A percentile compares a stretch with the other conserved stretches of the same genome.
These are phyloP conservation scores for Oenanthe sinensis DNA, from an alignment of 129 eudicot species.

Conservation along the genomic window DNA sequence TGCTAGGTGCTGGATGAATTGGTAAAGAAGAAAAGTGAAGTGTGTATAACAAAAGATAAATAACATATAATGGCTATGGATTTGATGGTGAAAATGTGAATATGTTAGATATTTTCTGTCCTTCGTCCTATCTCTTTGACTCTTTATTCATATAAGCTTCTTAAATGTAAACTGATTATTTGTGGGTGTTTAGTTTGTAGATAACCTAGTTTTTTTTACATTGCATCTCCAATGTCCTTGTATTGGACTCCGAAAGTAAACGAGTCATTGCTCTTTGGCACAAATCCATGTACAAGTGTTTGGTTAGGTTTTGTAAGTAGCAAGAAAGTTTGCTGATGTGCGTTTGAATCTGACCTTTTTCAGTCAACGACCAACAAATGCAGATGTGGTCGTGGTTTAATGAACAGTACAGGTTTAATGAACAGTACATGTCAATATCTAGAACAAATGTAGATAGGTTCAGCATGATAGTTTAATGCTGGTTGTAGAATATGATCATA, in stretches of 20 bases:
- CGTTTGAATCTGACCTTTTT: background rate
- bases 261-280: background rate
- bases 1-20: too few species aligned
- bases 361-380: background rate
- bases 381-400: background rate
- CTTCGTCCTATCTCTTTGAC: too few species aligned
- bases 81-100: too few species aligned
- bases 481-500: background rate
- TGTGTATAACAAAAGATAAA: too few species aligned
- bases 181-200: background rate
- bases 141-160: too few species aligned
- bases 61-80: too few species aligned
- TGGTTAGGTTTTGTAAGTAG: background rate
- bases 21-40: too few species aligned
- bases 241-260: background rate
- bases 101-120: too few species aligned
- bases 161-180: background rate
- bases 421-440: background rate
- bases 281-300: background rate
- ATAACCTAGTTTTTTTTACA: background rate
- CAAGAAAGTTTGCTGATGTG: background rate
- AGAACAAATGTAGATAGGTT: background rate
- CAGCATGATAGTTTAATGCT: conserved; percentile 1
- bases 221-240: background rate
- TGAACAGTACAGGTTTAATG: background rate